Percentiles rank a stretch among this genome's conserved stretches.
These are phyloP conservation scores for Voacanga thouarsii DNA, from an alignment of 257 asterid species.

Conservation along the genomic window DNA sequence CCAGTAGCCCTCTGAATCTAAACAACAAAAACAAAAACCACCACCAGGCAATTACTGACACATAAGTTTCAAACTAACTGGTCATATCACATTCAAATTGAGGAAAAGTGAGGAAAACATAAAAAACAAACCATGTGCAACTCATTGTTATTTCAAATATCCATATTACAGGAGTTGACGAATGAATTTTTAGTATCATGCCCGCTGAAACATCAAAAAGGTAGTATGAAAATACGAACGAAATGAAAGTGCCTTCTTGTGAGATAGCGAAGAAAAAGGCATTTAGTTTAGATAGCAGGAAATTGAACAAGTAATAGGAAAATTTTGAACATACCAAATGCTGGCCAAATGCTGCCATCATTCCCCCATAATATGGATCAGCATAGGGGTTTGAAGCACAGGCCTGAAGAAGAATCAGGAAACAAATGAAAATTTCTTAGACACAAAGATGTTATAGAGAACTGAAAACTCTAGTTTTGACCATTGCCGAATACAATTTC, in stretches of 20 bases:
- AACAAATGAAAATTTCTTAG: neutral
- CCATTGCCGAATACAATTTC: neutral
- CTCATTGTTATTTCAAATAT: neutral
- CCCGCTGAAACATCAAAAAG: neutral
- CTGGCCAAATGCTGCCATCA: slow-evolving; percentile 76
- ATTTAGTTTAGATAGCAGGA: neutral
- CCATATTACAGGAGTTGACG: neutral
- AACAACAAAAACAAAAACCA: neutral
- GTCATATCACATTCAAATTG: neutral
- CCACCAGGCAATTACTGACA: neutral
- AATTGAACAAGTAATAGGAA: neutral
- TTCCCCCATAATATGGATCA: slow-evolving; percentile 65
- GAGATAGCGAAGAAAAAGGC: neutral
- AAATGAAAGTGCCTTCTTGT: neutral
- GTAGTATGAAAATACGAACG: neutral
- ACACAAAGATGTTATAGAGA: neutral
- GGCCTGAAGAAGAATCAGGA: slow-evolving; percentile 39
- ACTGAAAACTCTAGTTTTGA: neutral
- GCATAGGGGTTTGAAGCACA: slow-evolving; percentile 50
- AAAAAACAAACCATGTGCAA: neutral
- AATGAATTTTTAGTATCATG: neutral
- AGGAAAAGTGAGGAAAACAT: neutral
- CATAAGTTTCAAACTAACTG: neutral
- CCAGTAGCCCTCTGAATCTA: neutral
- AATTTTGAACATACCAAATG: slow-evolving; percentile 53